Base-by-base conservation (phyloP, 202 grass and related monocot genomes). In the Panicum virgatum region DNA sequence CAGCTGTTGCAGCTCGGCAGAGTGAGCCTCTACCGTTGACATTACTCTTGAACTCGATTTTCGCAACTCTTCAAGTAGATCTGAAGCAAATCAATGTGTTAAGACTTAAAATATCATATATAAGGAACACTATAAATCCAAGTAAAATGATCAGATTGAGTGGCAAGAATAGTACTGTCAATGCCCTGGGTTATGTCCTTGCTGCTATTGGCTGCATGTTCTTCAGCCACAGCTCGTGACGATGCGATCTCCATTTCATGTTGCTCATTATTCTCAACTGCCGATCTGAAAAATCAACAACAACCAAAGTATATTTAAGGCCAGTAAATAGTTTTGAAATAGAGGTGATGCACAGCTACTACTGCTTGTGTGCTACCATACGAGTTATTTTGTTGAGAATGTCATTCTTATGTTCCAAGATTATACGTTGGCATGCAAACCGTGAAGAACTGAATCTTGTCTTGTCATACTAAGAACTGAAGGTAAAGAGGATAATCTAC, bases 241-340 rank as follows among this genome's bases (percentile, higher is more conserved):
- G 89, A 88, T 69, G 89, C 89, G 22, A 94, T 75, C 76, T 99
- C 96, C 7, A 29, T 66, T 54, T 86, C 89, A 26, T 99, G 96
- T 56, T 93, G 93, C 80, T 92, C 81, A 34, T 96, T 96, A 42
- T 18, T 71, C 71, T 92, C 87, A 16, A 86, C 81, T 37, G 87
- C 85, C 39, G 43, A 83, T 85, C 96, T 99, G 88, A 74, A 80
- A 91, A 58, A 76, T 72, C 23, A 38, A 81, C 25, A 7, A 67
- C 10, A 61, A 18, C 2, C 26, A 36, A 22, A 13, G 25, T 68
- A 66, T 3, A 0, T 86, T 63, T 79, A 37, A 25, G 11, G 9
- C 14, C 47, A 63, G 18, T 20, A 57, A 48, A 56, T 43, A 16
- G 39, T 39, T 76, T 30, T n/a, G 6, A 15, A 76, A 70, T 16